phyloP scores from a whole-genome alignment of 2,329 filamentous ascomycete genomes.

The Colletotrichum sidae region DNA sequence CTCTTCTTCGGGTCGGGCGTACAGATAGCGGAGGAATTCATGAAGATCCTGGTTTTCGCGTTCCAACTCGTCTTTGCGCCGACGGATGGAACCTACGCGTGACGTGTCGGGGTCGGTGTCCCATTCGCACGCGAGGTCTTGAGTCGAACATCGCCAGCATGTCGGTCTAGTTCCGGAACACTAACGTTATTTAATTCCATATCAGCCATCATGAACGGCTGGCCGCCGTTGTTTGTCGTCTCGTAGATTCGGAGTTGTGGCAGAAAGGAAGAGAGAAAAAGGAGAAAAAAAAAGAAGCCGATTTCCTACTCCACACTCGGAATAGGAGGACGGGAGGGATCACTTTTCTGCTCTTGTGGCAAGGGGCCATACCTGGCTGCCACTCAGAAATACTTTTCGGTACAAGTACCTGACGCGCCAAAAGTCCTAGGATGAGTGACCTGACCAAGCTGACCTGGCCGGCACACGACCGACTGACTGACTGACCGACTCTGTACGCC shows the following conservation, averaged over 20 bases:
- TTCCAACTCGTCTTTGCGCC: conserved; percentile 23
- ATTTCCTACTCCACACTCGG: no score
- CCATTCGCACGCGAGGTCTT: conserved; percentile 11
- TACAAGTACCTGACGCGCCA: not conserved
- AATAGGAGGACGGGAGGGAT: no score
- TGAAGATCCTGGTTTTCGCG: conserved; percentile 26
- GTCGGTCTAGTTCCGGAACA: conserved; percentile 3
- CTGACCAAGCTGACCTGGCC: no score
- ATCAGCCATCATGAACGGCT: no score
- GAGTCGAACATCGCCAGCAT: not conserved
- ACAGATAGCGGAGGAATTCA: not conserved
- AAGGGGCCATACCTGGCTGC: no score
- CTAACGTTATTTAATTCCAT: not conserved
- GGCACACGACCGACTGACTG: no score
- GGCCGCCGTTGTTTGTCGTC: not conserved
- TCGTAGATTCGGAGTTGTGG: not conserved
- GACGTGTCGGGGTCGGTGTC: conserved; percentile 21
- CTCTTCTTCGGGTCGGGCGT: conserved; percentile 2
- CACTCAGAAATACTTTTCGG: not conserved
- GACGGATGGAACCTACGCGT: conserved; percentile 1
- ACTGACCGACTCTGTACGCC: no score
- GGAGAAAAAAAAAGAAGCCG: no score
- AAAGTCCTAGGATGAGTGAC: not conserved
- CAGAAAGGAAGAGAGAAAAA: not conserved
- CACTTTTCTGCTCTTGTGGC: no score